phyloP scores from a whole-genome alignment of 2,329 filamentous ascomycete genomes.

The Chrysoporthe austroafricana region DNA sequence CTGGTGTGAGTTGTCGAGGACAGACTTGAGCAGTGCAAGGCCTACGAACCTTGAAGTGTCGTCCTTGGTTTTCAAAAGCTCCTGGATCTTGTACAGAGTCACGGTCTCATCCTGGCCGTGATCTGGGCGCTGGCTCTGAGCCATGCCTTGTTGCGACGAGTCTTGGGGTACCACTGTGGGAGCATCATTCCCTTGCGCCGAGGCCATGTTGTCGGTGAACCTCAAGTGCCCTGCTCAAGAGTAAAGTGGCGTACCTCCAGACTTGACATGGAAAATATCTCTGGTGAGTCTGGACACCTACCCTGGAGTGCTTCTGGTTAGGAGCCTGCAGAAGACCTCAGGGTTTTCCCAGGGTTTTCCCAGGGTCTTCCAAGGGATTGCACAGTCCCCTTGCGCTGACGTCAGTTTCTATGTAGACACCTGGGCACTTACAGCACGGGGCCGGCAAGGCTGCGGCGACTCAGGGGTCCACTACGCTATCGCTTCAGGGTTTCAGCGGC shows the following conservation, averaged over 20 bases:
- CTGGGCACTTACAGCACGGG: not conserved
- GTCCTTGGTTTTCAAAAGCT: slow-evolving; percentile 61
- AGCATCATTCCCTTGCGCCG: not conserved
- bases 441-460: not conserved
- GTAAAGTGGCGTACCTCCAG: not conserved
- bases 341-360: not conserved
- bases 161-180: not conserved
- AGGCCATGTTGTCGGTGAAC: not conserved
- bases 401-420: not conserved
- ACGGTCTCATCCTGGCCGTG: not conserved
- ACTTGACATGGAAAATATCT: not conserved
- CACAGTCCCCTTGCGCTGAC: not conserved
- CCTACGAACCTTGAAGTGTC: slow-evolving; percentile 73
- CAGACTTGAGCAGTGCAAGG: slow-evolving; percentile 66
- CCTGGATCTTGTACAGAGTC: slow-evolving; percentile 51
- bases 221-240: not conserved
- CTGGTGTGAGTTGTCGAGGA: slow-evolving; percentile 63
- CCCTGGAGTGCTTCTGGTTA: not conserved
- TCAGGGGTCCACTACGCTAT: slow-evolving; percentile 4
- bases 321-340: not conserved
- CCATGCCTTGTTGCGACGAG: not conserved
- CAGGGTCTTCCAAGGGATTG: not conserved
- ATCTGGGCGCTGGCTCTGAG: not conserved
- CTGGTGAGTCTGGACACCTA: not conserved
- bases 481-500: not conserved